Evolutionary conservation across 2,329 filamentous ascomycete genomes (phyloP).

Genomic region (Ilyonectria sp.): DNA sequence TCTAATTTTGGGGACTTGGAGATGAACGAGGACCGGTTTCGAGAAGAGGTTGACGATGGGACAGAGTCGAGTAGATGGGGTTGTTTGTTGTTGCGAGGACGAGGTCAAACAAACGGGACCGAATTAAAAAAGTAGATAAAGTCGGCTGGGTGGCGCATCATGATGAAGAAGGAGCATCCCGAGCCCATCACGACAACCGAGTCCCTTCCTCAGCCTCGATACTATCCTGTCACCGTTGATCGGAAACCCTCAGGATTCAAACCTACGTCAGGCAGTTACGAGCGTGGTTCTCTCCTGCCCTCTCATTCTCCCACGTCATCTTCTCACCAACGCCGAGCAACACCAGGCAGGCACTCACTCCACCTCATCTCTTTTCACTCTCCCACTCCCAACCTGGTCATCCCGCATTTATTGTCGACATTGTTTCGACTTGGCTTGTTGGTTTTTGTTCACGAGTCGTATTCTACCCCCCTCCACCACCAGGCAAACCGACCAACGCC

Average conservation of each 20-base stretch:
- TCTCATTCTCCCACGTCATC: not conserved
- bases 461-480: not conserved
- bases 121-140: conserved; percentile 29
- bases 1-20: conserved; percentile 30
- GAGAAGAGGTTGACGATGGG: conserved; percentile 10
- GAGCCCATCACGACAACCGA: conserved; percentile 19
- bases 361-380: not conserved
- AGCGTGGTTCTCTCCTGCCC: not conserved
- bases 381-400: not conserved
- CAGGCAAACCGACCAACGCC: conserved; percentile 18
- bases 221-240: conserved; percentile 23
- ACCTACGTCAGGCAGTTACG: not conserved
- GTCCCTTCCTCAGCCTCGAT: conserved; percentile 9
- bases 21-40: conserved; percentile 23
- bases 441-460: not conserved
- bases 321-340: conserved; percentile 4
- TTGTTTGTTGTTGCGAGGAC: conserved; percentile 9
- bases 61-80: conserved; percentile 1
- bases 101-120: conserved; percentile 1
- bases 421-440: not conserved
- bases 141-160: conserved; percentile 17
- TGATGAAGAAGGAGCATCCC: conserved; percentile 18
- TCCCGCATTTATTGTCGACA: not conserved
- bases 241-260: conserved; percentile 17
- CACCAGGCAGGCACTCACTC: conserved; percentile 3